Evolutionary conservation across 805 yeast species (phyloP).

Genomic region (Saccharomycopsis vini): DNA sequence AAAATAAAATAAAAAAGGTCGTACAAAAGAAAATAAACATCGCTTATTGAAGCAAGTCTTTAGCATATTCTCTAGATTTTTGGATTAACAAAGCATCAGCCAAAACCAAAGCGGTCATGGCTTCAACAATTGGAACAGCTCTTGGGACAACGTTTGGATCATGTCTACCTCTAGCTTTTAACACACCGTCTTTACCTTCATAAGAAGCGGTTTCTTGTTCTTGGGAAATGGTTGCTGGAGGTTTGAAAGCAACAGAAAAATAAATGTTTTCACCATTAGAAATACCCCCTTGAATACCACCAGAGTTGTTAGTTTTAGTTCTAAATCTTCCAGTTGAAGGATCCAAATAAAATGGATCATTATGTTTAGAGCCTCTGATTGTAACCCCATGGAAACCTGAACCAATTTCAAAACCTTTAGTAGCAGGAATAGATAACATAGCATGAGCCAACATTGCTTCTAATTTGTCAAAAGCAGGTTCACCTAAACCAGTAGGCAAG

Average conservation of each 20-base stretch:
- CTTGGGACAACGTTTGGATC: constrained; percentile 98
- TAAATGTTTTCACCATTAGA: constrained; percentile 92
- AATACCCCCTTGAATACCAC: constrained; percentile 98
- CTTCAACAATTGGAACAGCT: constrained; percentile 96
- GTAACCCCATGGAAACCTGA: constrained; percentile 88
- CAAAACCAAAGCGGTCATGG: constrained; percentile 93
- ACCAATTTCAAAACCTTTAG: constrained; percentile 97
- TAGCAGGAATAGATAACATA: constrained; percentile 95
- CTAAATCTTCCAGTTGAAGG: constrained; percentile 55
- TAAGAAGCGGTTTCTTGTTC: constrained; percentile 84
- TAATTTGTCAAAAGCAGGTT: constrained; percentile 93
- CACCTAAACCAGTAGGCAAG: constrained; percentile 93
- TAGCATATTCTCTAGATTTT: constrained; percentile 64
- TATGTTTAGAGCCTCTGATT: constrained; percentile 89
- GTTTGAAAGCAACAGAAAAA: constrained; percentile 93
- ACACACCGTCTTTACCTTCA: constrained; percentile 77
- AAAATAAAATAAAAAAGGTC: too few species aligned
- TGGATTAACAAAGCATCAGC: constrained; percentile 83
- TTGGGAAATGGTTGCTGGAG: constrained; percentile 95
- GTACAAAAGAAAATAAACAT: too few species aligned
- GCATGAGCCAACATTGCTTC: constrained; percentile 97
- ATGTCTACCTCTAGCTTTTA: constrained; percentile 96
- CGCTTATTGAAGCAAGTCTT: not conserved
- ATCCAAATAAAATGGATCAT: constrained; percentile 71
- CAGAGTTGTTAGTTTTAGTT: constrained; percentile 86